Base-by-base conservation (phyloP, 805 yeast genomes). In the Ogataea thermomethanolica region DNA sequence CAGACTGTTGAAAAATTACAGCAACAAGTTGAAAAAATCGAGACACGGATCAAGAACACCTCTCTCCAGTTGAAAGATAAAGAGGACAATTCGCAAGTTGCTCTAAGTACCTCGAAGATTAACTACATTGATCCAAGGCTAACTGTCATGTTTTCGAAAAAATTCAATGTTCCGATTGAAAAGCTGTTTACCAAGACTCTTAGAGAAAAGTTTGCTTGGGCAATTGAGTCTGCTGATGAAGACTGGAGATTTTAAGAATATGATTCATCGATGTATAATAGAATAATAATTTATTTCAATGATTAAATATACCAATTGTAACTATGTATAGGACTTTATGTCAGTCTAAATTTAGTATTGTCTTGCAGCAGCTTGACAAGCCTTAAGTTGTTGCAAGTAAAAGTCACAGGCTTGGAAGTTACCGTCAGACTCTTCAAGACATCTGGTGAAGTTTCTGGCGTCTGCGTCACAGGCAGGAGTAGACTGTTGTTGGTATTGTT, bases 331-430 rank as follows among this genome's bases (percentile, higher is more conserved):
- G 31, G 45, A 29, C 11, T 25, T 8, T 21, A 9, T 10, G 7
- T 27, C 13, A 36, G 32, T 25, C 24, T 24, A 26, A 25, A 15
- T 30, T 53, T 79, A 90, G 65, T 85, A 90, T 55, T 77, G 86
- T 51, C 81, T 77, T 40, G 96, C 74, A 55, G 96, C 96, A 67
- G 85, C 88, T 71, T 93, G 97, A 69, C 99, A 93, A 14, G 97
- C 95, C 73, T 86, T 91, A 66, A 93, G 81, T 72, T 91, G 97
- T 71, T 93, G 97, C 69, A 93, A 75, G 70, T 93, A 93, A 78
- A 78, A 93, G 61, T 90, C 97, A 71, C 99, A 93, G 53, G 85
- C 82, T 70, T 90, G 96, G 87, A 87, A 85, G 78, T 93, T 89
- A 55, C 99, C 99, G 52, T 75, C 72, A 70, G 93, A 88, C 55